Base-by-base conservation (phyloP, 495 filamentous ascomycete genomes). In the Penicillium cinerascens region DNA sequence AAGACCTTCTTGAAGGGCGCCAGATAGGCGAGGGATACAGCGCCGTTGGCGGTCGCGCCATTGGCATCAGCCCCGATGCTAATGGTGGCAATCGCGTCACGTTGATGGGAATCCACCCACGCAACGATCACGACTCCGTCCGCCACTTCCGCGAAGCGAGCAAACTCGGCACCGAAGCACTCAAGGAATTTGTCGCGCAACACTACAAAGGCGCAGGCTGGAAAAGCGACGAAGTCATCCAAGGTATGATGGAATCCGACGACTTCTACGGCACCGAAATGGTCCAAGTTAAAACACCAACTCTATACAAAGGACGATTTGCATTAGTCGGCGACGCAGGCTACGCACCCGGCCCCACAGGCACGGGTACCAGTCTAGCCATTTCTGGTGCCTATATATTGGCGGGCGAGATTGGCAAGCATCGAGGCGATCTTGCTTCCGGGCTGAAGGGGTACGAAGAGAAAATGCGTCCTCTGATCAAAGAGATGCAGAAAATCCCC, bases 241-340 rank as follows among this genome's bases (percentile, higher is more conserved):
- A 59, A 29, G 59, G 45, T n/a, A 74, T 80, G 74, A 46, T 66
- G 23, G 44, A 63, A 26, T 48, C 70, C 11, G 63, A 71, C 1
- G 76, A 82, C 58, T 78, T 82, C 53, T 80, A 81, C 60, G 67
- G 61, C 15, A 61, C 54, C 38, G 76, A 75, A 38, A 52, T 73
- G n/a, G 67, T 69, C 1, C 78, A 81, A 58, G 68, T 79, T 60
- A 74, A 73, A 51, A 16, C 52, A 16, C 67, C 73, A 16, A 57
- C 11, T 13, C 42, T 75, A 37, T 59, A 59, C 25, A 68, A 64
- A 20, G 69, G 70, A 6, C 65, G 70, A 7, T 63, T 75, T 36
- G 72, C 66, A 8, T 42, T 74, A 44, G 66, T 74, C 13, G 73
- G 73, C 16, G 72, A 77, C 52, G 68, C 73, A 0, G 73, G 67